phyloP scores from a whole-genome alignment of 257 asterid genomes.

The Ilex aquifolium region DNA sequence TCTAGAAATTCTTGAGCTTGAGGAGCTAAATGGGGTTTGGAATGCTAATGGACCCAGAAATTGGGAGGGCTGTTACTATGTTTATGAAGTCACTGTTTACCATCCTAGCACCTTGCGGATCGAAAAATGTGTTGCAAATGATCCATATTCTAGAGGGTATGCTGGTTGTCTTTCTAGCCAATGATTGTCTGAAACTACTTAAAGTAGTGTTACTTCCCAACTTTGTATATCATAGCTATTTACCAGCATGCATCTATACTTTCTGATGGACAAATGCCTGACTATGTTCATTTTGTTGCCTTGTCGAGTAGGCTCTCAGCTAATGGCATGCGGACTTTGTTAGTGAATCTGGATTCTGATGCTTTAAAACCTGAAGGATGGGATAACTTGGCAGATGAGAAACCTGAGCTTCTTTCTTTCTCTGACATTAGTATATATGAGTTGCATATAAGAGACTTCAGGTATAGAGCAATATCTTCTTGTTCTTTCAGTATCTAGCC shows the following conservation, averaged over 20 bases:
- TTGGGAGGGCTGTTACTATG: slow-evolving; percentile 93
- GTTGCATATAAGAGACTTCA: slow-evolving; percentile 95
- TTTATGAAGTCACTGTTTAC: slow-evolving; percentile 80
- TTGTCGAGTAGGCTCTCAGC: slow-evolving; percentile 67
- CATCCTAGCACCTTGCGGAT: slow-evolving; percentile 75
- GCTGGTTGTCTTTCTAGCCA: slow-evolving; percentile 13
- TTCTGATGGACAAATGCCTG: not conserved
- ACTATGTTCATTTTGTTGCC: slow-evolving; percentile 1
- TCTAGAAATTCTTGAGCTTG: slow-evolving; percentile 52
- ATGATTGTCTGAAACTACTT: slow-evolving; percentile 7
- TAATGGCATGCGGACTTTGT: slow-evolving; percentile 60
- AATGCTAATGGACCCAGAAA: slow-evolving; percentile 57
- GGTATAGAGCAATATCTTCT: slow-evolving; percentile 37
- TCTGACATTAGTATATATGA: slow-evolving; percentile 87
- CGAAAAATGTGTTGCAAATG: slow-evolving; percentile 75
- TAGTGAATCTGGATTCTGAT: slow-evolving; percentile 70
- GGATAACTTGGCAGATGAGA: slow-evolving; percentile 69
- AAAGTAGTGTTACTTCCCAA: not conserved
- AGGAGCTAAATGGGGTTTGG: slow-evolving; percentile 86
- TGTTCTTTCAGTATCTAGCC: slow-evolving; percentile 1
- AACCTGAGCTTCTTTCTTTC: slow-evolving; percentile 60
- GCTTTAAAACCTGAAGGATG: slow-evolving; percentile 80
- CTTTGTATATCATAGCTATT: not conserved
- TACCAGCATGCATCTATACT: not conserved
- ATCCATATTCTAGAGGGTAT: slow-evolving; percentile 97